phyloP scores from a whole-genome alignment of 176 grass and related monocot genomes.

The Chrysopogon serrulatus region DNA sequence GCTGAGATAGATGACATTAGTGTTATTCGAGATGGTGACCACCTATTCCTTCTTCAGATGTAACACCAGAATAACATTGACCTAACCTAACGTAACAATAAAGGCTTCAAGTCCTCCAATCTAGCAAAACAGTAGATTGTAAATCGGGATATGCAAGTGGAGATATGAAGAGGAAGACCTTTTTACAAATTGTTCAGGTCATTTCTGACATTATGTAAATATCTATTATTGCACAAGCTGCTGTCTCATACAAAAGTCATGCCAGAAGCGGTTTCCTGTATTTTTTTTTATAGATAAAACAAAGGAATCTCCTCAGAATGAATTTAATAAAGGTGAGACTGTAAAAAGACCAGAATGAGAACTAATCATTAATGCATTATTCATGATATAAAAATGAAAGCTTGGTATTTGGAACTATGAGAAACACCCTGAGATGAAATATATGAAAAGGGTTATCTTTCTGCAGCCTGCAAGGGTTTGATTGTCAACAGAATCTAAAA shows the following conservation, averaged over 20 bases:
- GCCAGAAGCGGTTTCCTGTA: neutral
- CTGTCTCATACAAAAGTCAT: constrained; percentile 8
- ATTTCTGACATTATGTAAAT: constrained; percentile 25
- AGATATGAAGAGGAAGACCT: constrained; percentile 8
- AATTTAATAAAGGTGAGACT: neutral
- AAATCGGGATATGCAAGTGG: neutral
- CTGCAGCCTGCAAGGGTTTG: neutral
- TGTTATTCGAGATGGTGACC: constrained; percentile 81
- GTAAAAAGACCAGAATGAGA: neutral
- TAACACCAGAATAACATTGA: constrained; percentile 13
- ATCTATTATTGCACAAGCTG: constrained; percentile 2
- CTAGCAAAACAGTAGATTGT: constrained; percentile 10
- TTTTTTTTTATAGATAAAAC: neutral
- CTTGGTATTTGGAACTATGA: neutral
- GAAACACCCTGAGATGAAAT: neutral
- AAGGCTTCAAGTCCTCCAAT: neutral
- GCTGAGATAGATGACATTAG: constrained; percentile 90
- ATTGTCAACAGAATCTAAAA: neutral
- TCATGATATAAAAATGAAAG: neutral
- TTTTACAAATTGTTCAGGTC: constrained; percentile 17
- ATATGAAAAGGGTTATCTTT: neutral
- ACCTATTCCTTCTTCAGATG: constrained; percentile 69
- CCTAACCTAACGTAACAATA: constrained; percentile 10
- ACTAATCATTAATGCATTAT: neutral
- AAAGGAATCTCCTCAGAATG: neutral